These are phyloP conservation scores for Mycena filopes DNA, from an alignment of 768 basidiomycete species.

Conservation along the genomic window DNA sequence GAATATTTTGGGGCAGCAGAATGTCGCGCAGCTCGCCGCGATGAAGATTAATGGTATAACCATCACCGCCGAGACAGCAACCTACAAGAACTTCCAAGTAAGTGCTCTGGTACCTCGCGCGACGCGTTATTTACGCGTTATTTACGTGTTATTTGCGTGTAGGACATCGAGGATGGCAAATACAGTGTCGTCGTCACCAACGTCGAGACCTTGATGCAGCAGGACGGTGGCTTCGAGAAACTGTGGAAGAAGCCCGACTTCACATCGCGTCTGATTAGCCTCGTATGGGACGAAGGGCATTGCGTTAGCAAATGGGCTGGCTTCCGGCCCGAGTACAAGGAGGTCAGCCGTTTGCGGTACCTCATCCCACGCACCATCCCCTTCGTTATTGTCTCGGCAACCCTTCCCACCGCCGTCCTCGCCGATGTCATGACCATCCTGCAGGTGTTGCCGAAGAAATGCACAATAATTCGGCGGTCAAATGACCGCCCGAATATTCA, in stretches of 20 bases:
- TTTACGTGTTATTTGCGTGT: neutral
- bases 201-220: slow-evolving; percentile 39
- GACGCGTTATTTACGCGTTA: neutral
- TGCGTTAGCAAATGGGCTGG: slow-evolving; percentile 50
- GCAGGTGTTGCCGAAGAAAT: slow-evolving; percentile 29
- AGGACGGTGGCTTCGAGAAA: slow-evolving; percentile 28
- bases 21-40: slow-evolving; percentile 26
- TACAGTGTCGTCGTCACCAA: slow-evolving; percentile 42
- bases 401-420: slow-evolving; percentile 39
- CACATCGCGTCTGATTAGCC: slow-evolving; percentile 36
- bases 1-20: slow-evolving; percentile 42
- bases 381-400: slow-evolving; percentile 48
- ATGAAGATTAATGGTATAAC: slow-evolving; percentile 34
- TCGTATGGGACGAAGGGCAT: slow-evolving; percentile 54
- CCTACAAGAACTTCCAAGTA: slow-evolving; percentile 32
- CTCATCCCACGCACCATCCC: slow-evolving; percentile 42
- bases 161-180: slow-evolving; percentile 37
- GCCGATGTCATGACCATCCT: slow-evolving; percentile 36
- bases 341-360: slow-evolving; percentile 38
- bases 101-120: neutral
- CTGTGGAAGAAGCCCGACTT: slow-evolving; percentile 38
- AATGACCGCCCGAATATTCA: slow-evolving; percentile 35
- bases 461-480: slow-evolving; percentile 11
- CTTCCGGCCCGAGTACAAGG: slow-evolving; percentile 48
- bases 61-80: slow-evolving; percentile 32